Evolutionary conservation across 2,329 filamentous ascomycete genomes (phyloP).

Genomic region (Aspergillus cejpii): DNA sequence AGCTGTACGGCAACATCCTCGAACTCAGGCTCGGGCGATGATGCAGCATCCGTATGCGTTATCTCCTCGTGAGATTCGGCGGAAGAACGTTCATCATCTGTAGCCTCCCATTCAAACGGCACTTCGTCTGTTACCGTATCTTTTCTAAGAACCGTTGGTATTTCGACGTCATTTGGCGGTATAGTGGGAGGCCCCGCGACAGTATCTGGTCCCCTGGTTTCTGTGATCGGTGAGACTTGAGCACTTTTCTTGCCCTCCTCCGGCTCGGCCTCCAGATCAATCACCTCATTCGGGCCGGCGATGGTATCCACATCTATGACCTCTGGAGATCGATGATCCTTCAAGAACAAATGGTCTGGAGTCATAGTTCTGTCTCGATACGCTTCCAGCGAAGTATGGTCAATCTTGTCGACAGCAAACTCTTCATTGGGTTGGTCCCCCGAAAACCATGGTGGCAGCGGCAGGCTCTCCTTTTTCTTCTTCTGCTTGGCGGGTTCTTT

Average conservation of each 20-base stretch:
- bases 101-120: conserved; percentile 12
- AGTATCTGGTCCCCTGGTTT: not conserved
- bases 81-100: conserved; percentile 16
- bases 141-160: conserved; percentile 4
- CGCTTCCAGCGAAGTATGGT: conserved; percentile 20
- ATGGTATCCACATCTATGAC: conserved; percentile 38
- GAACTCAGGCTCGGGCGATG: conserved; percentile 38
- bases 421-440: conserved; percentile 29
- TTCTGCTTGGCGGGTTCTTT: conserved; percentile 37
- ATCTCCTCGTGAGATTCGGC: conserved; percentile 3
- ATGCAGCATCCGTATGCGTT: conserved; percentile 30
- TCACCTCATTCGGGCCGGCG: conserved; percentile 24
- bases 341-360: conserved; percentile 24
- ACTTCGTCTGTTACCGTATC: conserved; percentile 17
- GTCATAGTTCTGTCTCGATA: conserved; percentile 17
- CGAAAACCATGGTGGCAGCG: conserved; percentile 45
- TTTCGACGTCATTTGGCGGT: not conserved
- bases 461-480: conserved; percentile 23
- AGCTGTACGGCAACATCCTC: conserved; percentile 19
- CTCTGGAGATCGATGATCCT: conserved; percentile 29
- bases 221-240: not conserved
- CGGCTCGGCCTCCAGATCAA: conserved; percentile 26
- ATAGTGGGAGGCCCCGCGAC: not conserved
- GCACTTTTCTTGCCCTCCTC: conserved; percentile 6
- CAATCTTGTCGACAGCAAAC: conserved; percentile 26